Base-by-base conservation (phyloP, 2,329 filamentous ascomycete genomes). In the Ophiocordyceps camponoti-floridani region DNA sequence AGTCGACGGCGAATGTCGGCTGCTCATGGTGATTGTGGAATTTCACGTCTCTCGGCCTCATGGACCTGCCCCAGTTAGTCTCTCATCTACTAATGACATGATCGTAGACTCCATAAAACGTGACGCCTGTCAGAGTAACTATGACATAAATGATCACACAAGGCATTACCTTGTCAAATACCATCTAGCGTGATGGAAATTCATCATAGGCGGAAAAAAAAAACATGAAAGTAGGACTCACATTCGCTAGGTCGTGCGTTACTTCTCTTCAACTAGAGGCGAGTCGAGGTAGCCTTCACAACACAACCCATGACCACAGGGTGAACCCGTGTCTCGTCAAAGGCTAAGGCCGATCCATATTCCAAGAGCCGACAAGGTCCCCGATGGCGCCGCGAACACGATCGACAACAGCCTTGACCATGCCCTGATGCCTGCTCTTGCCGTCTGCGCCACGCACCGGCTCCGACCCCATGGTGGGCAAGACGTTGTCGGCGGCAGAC, bases 401-500 rank as follows among this genome's bases (percentile, higher is more conserved):
- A 54, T 81, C 77, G 18, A 82, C 75, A 11, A 82, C 57, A 1
- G 76, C 71, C 58, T 82, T 82, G 45, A 78, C 68, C 70, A 82
- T 75, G 5, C 78, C 77, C 53, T 80, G 75, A 13, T 75, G 69
- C 55, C 67, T 70, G 46, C 57, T 62, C 57, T 69, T 72, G 46
- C 65, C 64, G 43, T 67, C 63, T 5, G 62, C 58, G 23, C 65
- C 66, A 12, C 62, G 64, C 9, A 64, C 58, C 3, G 73, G 70
- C 44, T 72, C 68, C 50, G 77, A 85, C 12, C 86, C 85, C 74
- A 95, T 95, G 8, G 81, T 93, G 0, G 91, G 91, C 44, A 98
- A 66, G 4, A 96, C 85, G 57, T 96, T 96, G 58, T 98, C 91
- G 45, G 87, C 86, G 0, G 91, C 91, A 16, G 85, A 94, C 40